Conservation (phyloP, 306 rosid genomes). For the Medicago lupulina region DNA sequence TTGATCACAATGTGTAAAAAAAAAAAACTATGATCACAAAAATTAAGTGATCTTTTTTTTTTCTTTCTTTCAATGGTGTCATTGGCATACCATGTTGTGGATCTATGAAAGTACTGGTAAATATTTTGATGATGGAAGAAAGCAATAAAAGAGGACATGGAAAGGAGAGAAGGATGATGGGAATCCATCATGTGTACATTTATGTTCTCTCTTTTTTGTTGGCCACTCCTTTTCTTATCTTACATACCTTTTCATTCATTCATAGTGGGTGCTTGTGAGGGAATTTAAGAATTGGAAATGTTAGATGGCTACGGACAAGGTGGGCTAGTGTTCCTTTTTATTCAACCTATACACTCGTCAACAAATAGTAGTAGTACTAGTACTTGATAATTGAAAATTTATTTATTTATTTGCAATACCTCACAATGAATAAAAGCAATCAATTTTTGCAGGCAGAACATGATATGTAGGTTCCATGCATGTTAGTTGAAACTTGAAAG, state of each 20-base stretch:
- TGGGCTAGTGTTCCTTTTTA: constrained; percentile 58
- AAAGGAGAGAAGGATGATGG: constrained; percentile 16
- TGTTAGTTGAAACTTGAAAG: constrained; percentile 49
- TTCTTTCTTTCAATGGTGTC: background rate
- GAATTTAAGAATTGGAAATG: constrained; percentile 54
- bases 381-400: background rate
- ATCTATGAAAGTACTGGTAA: background rate
- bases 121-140: constrained; percentile 15
- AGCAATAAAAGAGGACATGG: constrained; percentile 9
- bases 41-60: background rate
- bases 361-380: constrained; percentile 14
- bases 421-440: constrained; percentile 39
- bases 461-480: constrained; percentile 56
- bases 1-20: background rate
- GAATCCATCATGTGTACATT: constrained; percentile 51
- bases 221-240: constrained; percentile 51
- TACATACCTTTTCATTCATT: constrained; percentile 40
- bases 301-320: constrained; percentile 63
- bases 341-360: constrained; percentile 43
- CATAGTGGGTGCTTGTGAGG: constrained; percentile 53
- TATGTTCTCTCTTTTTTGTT: constrained; percentile 53
- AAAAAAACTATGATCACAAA: background rate
- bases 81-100: background rate
- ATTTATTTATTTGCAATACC: background rate
- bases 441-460: constrained; percentile 48